Evolutionary conservation across 768 basidiomycete species (phyloP).

Genomic region (Pulveroboletus sp.): DNA sequence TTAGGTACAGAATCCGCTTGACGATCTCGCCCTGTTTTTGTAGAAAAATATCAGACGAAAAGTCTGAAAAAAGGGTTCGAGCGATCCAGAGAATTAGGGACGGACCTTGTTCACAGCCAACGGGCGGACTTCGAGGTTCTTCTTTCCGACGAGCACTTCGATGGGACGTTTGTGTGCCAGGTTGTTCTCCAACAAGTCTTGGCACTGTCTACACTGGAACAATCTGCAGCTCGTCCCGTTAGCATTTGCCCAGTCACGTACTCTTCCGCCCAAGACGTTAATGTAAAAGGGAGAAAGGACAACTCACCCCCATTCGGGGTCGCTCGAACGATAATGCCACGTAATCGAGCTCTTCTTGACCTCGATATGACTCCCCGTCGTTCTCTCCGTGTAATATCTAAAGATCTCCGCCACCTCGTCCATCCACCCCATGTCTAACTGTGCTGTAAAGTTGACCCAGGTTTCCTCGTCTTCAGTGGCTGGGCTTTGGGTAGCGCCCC

Average conservation of each 20-base stretch:
- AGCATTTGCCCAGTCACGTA: not conserved
- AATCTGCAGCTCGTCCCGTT: slow-evolving; percentile 38
- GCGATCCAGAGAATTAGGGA: not conserved
- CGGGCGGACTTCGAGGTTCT: slow-evolving; percentile 96
- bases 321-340: slow-evolving; percentile 91
- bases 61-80: not conserved
- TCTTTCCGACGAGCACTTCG: slow-evolving; percentile 96
- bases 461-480: slow-evolving; percentile 20
- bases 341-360: slow-evolving; percentile 96
- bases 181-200: slow-evolving; percentile 93
- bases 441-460: slow-evolving; percentile 89
- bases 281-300: not conserved
- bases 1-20: slow-evolving; percentile 85
- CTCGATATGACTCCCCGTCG: slow-evolving; percentile 95
- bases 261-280: no score
- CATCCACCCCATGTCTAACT: slow-evolving; percentile 98
- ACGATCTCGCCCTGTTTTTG: slow-evolving; percentile 80
- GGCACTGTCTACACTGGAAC: slow-evolving; percentile 96
- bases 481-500: not conserved
- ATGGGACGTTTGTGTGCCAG: slow-evolving; percentile 90
- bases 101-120: slow-evolving; percentile 87
- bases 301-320: slow-evolving; percentile 93
- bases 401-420: slow-evolving; percentile 93
- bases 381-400: slow-evolving; percentile 93
- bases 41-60: not conserved